Conservation (phyloP, 2,329 filamentous ascomycete genomes). For the Epichloe brachyelytri region DNA sequence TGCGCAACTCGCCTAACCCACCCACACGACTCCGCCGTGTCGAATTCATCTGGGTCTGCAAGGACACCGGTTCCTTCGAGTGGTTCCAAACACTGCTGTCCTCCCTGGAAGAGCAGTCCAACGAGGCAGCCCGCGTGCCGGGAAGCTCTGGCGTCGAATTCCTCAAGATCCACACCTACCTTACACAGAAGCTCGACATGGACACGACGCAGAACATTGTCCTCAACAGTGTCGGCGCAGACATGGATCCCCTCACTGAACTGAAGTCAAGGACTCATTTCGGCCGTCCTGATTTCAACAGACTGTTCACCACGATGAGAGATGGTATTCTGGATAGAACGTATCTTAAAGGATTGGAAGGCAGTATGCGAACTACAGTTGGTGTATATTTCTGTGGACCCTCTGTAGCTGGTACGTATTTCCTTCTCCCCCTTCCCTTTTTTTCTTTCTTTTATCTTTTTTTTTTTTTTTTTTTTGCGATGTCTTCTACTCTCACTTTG, state of each 20-base stretch:
- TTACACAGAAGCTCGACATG: slow-evolving; percentile 83
- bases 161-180: slow-evolving; percentile 93
- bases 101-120: slow-evolving; percentile 77
- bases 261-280: slow-evolving; percentile 86
- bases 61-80: slow-evolving; percentile 88
- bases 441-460: no score
- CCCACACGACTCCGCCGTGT: slow-evolving; percentile 82
- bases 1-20: slow-evolving; percentile 80
- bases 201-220: slow-evolving; percentile 96
- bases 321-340: slow-evolving; percentile 75
- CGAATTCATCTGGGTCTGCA: slow-evolving; percentile 98
- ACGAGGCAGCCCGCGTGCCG: slow-evolving; percentile 52
- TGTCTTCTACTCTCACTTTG: no score
- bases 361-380: slow-evolving; percentile 65
- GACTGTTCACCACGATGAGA: slow-evolving; percentile 72
- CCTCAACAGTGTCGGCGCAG: slow-evolving; percentile 82
- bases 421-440: no score
- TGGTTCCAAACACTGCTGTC: slow-evolving; percentile 96
- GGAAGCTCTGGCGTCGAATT: slow-evolving; percentile 66
- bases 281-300: slow-evolving; percentile 77
- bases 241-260: slow-evolving; percentile 83
- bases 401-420: slow-evolving; percentile 45
- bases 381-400: slow-evolving; percentile 98
- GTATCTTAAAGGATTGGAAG: slow-evolving; percentile 73
- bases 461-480: not conserved